Evolutionary conservation across 164 flowering plant genomes (phyloP), one percentile per base, ranked within the genome.

Genomic region (Sextonia rubra): DNA sequence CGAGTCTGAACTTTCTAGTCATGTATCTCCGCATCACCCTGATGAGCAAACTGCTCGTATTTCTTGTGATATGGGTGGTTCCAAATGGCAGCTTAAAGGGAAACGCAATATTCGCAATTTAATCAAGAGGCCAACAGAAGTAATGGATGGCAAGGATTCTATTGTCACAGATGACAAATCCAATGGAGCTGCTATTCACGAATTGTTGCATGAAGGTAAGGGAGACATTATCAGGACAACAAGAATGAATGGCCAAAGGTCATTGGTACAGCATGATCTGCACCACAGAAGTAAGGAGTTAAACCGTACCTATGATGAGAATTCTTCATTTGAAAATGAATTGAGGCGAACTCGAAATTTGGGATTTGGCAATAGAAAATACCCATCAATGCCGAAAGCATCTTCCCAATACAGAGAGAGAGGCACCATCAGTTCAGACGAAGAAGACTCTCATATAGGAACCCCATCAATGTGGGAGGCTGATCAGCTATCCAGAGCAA

Each of bases 81-180:
- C 98, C 71, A 88, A 90, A 75, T 95, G 99, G 98, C 90, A 88
- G 67, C 71, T 84, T 69, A 96, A 91, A 81, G 93, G 99, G 76
- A 96, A 92, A 79, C 85, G 99, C 75, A 93, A 96, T 69, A 81
- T 79, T 64, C 92, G 97, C 32, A 76, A 79, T 83, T 77, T 87
- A 72, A 68, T 75, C 47, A 91, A 84, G 74, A 84, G 84, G 73
- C 75, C 82, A 17, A 18, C 69, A n/a, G 86, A 80, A 62, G 76
- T 58, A 3, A 20, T 52, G 49, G 84, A 84, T 75, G 78, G 73
- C 73, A 61, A 48, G 64, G 66, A 27, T 78, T 69, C 68, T 2
- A 1, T 64, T 52, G 2, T 20, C 62, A 56, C 29, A 48, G 64
- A 48, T 72, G 75, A 72, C 23, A 72, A 64, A 24, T 64, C 48